These are phyloP conservation scores for Diutina neorugosa DNA, from an alignment of 1,139 yeast genomes.

Conservation along the genomic window DNA sequence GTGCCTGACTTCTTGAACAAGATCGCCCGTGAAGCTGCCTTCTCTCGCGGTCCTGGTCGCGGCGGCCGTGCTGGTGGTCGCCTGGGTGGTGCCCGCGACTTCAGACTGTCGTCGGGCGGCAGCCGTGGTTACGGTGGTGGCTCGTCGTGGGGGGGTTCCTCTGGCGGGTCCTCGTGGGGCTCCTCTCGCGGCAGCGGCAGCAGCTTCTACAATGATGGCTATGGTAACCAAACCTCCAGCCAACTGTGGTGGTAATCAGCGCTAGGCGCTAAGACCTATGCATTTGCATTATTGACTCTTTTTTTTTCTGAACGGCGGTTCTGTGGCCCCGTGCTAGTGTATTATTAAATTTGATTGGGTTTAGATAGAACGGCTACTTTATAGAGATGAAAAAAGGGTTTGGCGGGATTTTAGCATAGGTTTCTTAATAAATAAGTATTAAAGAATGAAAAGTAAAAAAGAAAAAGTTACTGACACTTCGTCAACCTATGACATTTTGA, in stretches of 20 bases:
- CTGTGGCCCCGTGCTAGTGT: slow-evolving; percentile 3
- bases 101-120: slow-evolving; percentile 15
- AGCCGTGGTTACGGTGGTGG: slow-evolving; percentile 3
- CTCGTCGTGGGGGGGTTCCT: background rate
- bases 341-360: slow-evolving; percentile 3
- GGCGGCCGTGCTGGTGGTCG: slow-evolving; percentile 12
- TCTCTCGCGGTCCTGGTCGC: slow-evolving; percentile 25
- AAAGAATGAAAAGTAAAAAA: background rate
- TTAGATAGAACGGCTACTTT: slow-evolving; percentile 3
- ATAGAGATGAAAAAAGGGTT: slow-evolving; percentile 4
- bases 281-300: background rate
- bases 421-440: background rate
- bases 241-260: slow-evolving; percentile 30
- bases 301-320: slow-evolving; percentile 2
- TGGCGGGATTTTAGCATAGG: slow-evolving; percentile 2
- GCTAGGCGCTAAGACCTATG: background rate
- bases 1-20: slow-evolving; percentile 80
- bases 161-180: slow-evolving; percentile 3
- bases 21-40: slow-evolving; percentile 67
- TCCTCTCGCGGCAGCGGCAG: slow-evolving; percentile 12
- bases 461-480: too few species aligned
- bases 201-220: slow-evolving; percentile 14
- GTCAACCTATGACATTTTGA: too few species aligned
- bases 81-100: slow-evolving; percentile 41
- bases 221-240: slow-evolving; percentile 23